Evolutionary conservation across 352 stramenopile genomes (phyloP), one percentile per base, ranked within the genome.

Genomic region (Pythium brachiatum): DNA sequence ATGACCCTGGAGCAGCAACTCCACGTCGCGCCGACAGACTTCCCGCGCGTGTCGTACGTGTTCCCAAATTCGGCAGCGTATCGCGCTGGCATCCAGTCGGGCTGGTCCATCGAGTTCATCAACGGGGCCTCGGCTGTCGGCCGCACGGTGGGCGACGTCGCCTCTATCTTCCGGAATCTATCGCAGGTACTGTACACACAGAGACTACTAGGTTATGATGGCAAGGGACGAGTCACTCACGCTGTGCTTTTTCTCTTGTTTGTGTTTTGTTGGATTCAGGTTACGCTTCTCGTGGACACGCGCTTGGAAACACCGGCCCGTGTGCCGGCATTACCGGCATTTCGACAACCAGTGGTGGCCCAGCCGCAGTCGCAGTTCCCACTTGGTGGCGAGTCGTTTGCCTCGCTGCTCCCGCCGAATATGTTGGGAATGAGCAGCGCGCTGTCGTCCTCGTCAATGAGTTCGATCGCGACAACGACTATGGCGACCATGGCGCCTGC

Each of bases 1-100:
- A 89, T 92, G 76, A 86, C 78, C 44, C 66, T 91, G 12, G 76
- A 78, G 31, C 75, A 83, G 55, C 59, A 50, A 0, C 47, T 46
- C 2, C 25, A 68, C 0, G 18, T 73, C 16, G 16, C 46, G 7
- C 53, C 68, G 0, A 16, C 53, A 3, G 69, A 76, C 38, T 86
- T 68, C 27, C 79, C 78, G 3, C 66, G 79, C 21, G 76, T 89
- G 20, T 83, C 78, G 34, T 85, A 69, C 51, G 70, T 91, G 41
- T 86, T 87, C 36, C 68, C 70, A 15, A 64, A 82, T 43, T 89
- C 77, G 16, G 69, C 80, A 23, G 82, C 80, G 16, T 67, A 61
- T n/a, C 82, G 82, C 56, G 80, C 77, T 15, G 77, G 80, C 36
- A 58, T 91, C 29, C 9, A 48, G 1, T 18, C 53, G 0, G 63